Percentiles rank a stretch among this genome's conserved stretches.
phyloP scores from a whole-genome alignment of 2,329 filamentous ascomycete genomes.

The Aspergillus novoparasiticus region DNA sequence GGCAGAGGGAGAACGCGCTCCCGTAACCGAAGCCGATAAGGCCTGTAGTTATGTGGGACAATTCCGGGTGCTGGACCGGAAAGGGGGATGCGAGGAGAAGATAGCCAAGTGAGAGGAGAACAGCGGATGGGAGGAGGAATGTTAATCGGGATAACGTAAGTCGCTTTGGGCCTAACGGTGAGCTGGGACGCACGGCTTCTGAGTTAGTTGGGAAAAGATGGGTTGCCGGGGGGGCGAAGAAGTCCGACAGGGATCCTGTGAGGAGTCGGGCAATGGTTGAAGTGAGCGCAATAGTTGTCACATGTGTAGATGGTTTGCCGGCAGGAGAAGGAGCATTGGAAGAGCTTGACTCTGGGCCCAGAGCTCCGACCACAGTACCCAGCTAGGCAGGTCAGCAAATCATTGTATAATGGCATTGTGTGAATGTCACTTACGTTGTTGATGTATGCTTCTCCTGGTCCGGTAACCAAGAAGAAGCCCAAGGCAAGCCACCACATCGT shows the following conservation, averaged over 20 bases:
- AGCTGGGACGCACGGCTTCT: slow-evolving; percentile 44
- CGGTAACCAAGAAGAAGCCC: slow-evolving; percentile 90
- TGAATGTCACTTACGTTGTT: slow-evolving; percentile 65
- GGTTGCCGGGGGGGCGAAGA: slow-evolving; percentile 72
- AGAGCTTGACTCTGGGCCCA: slow-evolving; percentile 66
- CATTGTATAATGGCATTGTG: not conserved
- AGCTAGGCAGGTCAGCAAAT: slow-evolving; percentile 47
- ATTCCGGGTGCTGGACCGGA: slow-evolving; percentile 73
- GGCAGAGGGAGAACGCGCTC: slow-evolving; percentile 83
- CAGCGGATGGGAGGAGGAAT: slow-evolving; percentile 75
- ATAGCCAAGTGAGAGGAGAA: slow-evolving; percentile 75
- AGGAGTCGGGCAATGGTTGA: slow-evolving; percentile 89
- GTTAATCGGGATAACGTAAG: slow-evolving; percentile 73
- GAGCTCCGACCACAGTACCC: slow-evolving; percentile 86
- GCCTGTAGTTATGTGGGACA: slow-evolving; percentile 84
- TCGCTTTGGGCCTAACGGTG: slow-evolving; percentile 28
- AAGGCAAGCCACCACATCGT: slow-evolving; percentile 96
- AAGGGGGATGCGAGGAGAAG: slow-evolving; percentile 77
- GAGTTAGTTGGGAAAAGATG: slow-evolving; percentile 58
- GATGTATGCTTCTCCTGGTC: slow-evolving; percentile 95
- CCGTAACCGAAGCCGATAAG: slow-evolving; percentile 91
- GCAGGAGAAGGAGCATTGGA: slow-evolving; percentile 51
- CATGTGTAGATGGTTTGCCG: slow-evolving; percentile 76
- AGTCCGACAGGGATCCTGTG: slow-evolving; percentile 84
- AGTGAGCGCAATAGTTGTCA: slow-evolving; percentile 87